Conservation (phyloP, 1,284 basidiomycete genomes). For the Hemileia vastatrix region DNA sequence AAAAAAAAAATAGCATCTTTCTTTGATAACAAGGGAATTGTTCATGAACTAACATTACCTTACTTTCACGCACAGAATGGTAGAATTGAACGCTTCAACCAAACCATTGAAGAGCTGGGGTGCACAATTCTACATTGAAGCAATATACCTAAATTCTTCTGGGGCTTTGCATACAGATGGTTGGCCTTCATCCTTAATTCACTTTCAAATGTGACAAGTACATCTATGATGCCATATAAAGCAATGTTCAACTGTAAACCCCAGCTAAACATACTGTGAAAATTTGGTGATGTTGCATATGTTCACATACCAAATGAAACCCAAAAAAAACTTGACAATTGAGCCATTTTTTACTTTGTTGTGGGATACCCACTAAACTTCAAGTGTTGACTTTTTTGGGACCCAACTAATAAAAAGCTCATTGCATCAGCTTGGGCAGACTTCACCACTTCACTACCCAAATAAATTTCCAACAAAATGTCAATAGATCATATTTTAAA, state of each 20-base stretch:
- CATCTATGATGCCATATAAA: neutral
- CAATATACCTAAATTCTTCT: neutral
- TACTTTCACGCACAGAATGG: conserved; percentile 15
- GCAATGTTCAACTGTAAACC: neutral
- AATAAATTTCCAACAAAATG: no score
- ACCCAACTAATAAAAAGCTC: neutral
- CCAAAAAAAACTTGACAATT: neutral
- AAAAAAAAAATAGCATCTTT: neutral
- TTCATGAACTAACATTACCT: neutral
- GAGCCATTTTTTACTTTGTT: neutral
- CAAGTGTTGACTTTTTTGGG: conserved; percentile 1
- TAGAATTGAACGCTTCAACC: neutral
- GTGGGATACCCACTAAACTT: neutral
- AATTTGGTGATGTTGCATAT: neutral
- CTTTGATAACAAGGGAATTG: neutral
- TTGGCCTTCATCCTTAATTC: neutral
- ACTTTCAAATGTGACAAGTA: conserved; percentile 1
- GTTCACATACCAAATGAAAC: neutral
- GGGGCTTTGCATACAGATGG: neutral
- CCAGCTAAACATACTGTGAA: neutral
- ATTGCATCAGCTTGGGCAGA: neutral
- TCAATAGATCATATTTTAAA: no score
- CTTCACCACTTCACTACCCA: no score
- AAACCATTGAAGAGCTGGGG: neutral
- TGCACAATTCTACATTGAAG: neutral